Base-by-base conservation (phyloP, 2,329 filamentous ascomycete species). In the Torrubiellomyces zombiae region DNA sequence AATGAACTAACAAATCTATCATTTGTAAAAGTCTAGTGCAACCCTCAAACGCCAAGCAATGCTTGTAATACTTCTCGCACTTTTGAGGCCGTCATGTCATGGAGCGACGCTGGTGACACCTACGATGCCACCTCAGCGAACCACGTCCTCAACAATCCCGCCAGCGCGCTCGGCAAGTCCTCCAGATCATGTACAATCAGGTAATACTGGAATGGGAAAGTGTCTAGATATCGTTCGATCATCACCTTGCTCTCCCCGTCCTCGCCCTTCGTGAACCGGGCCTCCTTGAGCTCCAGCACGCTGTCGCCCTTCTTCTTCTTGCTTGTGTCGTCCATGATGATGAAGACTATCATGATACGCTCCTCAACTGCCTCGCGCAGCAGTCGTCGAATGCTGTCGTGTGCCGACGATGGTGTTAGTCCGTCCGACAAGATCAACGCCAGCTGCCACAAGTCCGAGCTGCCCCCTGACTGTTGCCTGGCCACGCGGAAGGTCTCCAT, bases 191-290 rank as follows among this genome's bases (percentile, higher is more conserved):
- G 74, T 30, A 98, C 89, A 38, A 98, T 81, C 28, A 98, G 56
- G 48, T 95, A 99, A 56, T 94, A 98, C 48, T 78, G 74, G 56
- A 99, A 99, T 0, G 91, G 89, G 51, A 98, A 98, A 6, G 74
- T 77, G 48, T 98, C 91, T 38, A 98, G 66, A 47, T 98, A 98
- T 42, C 80, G 72, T 57, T 82, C 77, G 49, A 91, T 83, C 40
- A 76, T 75, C 28, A 94, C 68, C 41, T 72, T 66, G 32, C 74
- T 55, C 55, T 72, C 55, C 49, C 67, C 51, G 38, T 51, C 60
- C 42, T 18, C 23, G 14, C 80, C 74, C 30, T 65, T 67, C 34
- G 76, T 67, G 44, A 95, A 94, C 44, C 72, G 72, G 18, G 83
- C 86, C 50, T 83, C 76, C 48, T 83, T 82, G 40, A 95, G 62